Percentiles rank a stretch among this genome's conserved stretches.
phyloP scores from a whole-genome alignment of 192 early-diverging fungal species.

The Spizellomyces punctatus region DNA sequence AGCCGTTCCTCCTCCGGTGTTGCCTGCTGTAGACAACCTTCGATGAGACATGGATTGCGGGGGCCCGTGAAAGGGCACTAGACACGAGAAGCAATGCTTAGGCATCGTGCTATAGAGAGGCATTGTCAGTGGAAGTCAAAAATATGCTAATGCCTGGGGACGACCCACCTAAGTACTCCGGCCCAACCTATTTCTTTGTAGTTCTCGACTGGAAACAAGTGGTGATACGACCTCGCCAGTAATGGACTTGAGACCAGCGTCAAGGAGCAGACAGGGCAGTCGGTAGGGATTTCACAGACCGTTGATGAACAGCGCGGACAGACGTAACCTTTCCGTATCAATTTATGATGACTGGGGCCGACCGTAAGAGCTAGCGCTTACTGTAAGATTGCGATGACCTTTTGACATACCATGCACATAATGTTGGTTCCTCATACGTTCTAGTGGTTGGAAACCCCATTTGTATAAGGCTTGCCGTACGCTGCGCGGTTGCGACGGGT shows the following conservation, averaged over 20 bases:
- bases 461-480: conserved; percentile 65
- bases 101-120: neutral
- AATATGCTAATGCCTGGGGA: neutral
- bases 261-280: conserved; percentile 88
- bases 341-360: conserved; percentile 58
- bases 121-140: conserved; percentile 7
- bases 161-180: neutral
- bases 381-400: conserved; percentile 1
- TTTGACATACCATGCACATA: conserved; percentile 76
- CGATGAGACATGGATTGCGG: conserved; percentile 10
- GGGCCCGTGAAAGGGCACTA: conserved; percentile 23
- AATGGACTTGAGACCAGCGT: conserved; percentile 88
- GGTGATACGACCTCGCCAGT: conserved; percentile 90
- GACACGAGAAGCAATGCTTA: conserved; percentile 28
- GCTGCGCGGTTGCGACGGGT: conserved; percentile 61
- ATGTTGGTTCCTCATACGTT: conserved; percentile 45
- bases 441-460: conserved; percentile 89
- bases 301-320: conserved; percentile 84
- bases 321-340: conserved; percentile 73
- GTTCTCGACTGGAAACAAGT: conserved; percentile 90
- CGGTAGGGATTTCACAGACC: conserved; percentile 87
- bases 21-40: conserved; percentile 22
- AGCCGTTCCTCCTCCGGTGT: neutral
- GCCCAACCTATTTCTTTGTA: conserved; percentile 68
- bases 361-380: conserved; percentile 11